Percentiles rank a stretch among this genome's conserved stretches.
phyloP scores from a whole-genome alignment of 2,329 filamentous ascomycete species.

The Stemphylium vesicarium region DNA sequence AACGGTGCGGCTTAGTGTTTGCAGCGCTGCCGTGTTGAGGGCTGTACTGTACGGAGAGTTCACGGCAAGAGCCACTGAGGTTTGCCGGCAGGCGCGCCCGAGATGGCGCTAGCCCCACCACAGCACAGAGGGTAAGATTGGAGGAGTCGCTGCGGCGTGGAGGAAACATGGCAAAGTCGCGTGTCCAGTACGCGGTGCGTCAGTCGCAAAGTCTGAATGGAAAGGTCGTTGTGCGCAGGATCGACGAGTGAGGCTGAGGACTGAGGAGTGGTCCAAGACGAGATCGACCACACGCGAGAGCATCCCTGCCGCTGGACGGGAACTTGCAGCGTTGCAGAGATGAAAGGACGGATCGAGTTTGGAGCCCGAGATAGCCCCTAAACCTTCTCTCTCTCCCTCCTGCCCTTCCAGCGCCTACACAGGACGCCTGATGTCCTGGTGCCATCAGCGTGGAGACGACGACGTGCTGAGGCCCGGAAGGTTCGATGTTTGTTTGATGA shows the following conservation, averaged over 20 bases:
- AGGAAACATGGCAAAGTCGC: conserved; percentile 5
- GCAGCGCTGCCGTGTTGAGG: conserved; percentile 21
- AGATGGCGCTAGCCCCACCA: conserved; percentile 13
- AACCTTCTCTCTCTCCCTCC: conserved; percentile 14
- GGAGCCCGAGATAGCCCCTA: conserved; percentile 42
- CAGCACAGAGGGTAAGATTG: conserved; percentile 11
- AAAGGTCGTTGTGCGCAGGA: conserved; percentile 24
- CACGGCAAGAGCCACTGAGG: conserved; percentile 33
- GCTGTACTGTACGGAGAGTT: conserved; percentile 21
- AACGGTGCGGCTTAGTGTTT: conserved; percentile 11
- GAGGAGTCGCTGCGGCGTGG: conserved; percentile 7
- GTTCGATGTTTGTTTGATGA: conserved; percentile 44
- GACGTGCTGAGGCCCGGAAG: conserved; percentile 30
- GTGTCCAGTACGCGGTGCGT: conserved; percentile 4
- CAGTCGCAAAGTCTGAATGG: background rate
- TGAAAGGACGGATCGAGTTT: conserved; percentile 36
- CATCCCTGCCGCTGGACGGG: conserved; percentile 26
- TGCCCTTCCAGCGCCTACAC: background rate
- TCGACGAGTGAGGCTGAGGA: conserved; percentile 47
- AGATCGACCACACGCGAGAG: conserved; percentile 18
- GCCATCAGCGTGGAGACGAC: background rate
- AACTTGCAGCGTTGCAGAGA: conserved; percentile 37
- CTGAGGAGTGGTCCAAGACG: conserved; percentile 20
- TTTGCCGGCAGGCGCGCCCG: conserved; percentile 32
- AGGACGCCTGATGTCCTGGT: background rate